These are phyloP conservation scores for Spencermartinsiella europaea DNA, from an alignment of 805 yeast species.

Conservation along the genomic window DNA sequence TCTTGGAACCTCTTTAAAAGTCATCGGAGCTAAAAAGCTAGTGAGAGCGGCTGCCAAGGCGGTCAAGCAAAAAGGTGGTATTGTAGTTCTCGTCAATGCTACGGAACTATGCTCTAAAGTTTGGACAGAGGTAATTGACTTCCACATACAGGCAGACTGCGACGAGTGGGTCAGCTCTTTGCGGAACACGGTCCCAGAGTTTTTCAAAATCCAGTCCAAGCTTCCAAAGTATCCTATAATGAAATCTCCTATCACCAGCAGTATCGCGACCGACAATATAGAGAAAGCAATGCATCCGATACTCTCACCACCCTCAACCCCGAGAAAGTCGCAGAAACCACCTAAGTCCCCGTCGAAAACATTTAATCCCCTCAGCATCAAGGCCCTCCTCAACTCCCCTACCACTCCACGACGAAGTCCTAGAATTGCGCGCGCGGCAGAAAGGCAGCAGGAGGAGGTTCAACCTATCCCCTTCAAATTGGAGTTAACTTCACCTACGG, in stretches of 20 bases:
- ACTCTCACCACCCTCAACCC: slow-evolving; percentile 10
- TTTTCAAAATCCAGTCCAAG: slow-evolving; percentile 12
- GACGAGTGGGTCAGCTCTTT: slow-evolving; percentile 61
- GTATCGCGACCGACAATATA: neutral
- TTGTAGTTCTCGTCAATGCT: slow-evolving; percentile 70
- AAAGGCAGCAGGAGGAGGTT: neutral
- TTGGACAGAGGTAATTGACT: slow-evolving; percentile 74
- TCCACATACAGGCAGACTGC: slow-evolving; percentile 73
- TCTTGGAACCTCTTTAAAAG: slow-evolving; percentile 89
- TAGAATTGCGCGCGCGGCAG: neutral
- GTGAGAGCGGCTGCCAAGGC: slow-evolving; percentile 64
- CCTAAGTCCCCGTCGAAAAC: neutral
- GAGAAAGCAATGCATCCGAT: neutral
- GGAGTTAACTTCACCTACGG: neutral
- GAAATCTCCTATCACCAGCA: neutral
- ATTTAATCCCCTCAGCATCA: neutral
- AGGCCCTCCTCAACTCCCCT: neutral
- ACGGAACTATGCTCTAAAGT: slow-evolving; percentile 48
- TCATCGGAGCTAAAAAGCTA: slow-evolving; percentile 78
- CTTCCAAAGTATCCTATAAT: slow-evolving; percentile 2
- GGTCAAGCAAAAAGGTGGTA: slow-evolving; percentile 75
- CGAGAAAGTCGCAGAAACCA: slow-evolving; percentile 2
- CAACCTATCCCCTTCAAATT: neutral
- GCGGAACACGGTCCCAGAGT: slow-evolving; percentile 8
- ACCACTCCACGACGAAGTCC: neutral